A percentile compares a stretch with the other conserved stretches of the same genome.
These are phyloP conservation scores for Passiflora organensis DNA, from an alignment of 345 rosid genomes.

Conservation along the genomic window DNA sequence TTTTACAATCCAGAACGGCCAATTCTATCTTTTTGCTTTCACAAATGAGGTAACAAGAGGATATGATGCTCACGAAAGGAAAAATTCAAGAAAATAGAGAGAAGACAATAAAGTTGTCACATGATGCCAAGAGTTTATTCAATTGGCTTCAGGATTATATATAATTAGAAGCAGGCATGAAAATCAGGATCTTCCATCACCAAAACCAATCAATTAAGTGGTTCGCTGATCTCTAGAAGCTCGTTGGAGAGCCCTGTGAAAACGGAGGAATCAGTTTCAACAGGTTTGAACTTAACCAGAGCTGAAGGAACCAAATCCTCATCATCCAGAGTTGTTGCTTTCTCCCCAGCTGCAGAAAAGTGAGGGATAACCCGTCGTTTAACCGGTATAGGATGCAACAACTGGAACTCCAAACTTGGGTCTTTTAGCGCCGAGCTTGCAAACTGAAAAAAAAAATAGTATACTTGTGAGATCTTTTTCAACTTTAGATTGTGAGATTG, in stretches of 20 bases:
- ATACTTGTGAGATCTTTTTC: too few relatives aligned
- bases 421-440: conserved; percentile 82
- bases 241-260: conserved; percentile 75
- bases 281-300: conserved; percentile 69
- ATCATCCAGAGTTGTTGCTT: conserved; percentile 54
- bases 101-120: not conserved
- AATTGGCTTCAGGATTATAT: not conserved
- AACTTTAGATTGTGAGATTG: too few relatives aligned
- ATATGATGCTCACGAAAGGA: not conserved
- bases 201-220: conserved; percentile 12
- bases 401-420: conserved; percentile 71
- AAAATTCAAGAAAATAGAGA: not conserved
- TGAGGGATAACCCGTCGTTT: conserved; percentile 65
- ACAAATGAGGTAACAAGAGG: too few relatives aligned
- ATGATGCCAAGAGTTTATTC: not conserved
- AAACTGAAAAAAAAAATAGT: conserved; percentile 42
- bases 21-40: too few relatives aligned
- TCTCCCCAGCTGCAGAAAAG: conserved; percentile 45
- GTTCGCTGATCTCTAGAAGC: conserved; percentile 33
- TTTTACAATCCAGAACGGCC: too few relatives aligned
- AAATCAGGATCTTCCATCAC: not conserved
- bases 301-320: conserved; percentile 89
- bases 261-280: conserved; percentile 55
- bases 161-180: not conserved
- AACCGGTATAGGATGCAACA: conserved; percentile 58